phyloP scores from a whole-genome alignment of 164 flowering plant genomes.

The Akebia trifoliata region DNA sequence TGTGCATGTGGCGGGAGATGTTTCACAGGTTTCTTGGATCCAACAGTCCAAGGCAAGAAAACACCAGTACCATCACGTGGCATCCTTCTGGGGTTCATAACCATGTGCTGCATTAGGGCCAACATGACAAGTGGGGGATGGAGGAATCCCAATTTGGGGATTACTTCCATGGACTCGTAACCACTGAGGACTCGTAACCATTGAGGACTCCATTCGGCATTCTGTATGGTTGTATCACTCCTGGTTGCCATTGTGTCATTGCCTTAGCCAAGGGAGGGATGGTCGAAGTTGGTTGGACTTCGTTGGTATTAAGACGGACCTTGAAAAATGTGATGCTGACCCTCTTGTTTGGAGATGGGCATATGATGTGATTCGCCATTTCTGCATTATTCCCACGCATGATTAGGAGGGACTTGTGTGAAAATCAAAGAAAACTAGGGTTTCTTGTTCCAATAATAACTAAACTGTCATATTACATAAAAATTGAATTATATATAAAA shows the following conservation, averaged over 20 bases:
- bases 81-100: slow-evolving; percentile 40
- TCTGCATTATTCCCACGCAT: slow-evolving; percentile 90
- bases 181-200: no score
- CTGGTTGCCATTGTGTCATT: slow-evolving; percentile 65
- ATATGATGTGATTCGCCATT: slow-evolving; percentile 75
- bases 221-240: slow-evolving; percentile 29
- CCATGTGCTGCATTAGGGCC: no score
- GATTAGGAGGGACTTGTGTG: no score
- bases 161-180: slow-evolving; percentile 33
- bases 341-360: no score
- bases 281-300: no score
- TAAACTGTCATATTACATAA: not conserved
- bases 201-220: slow-evolving; percentile 35
- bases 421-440: no score
- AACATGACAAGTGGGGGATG: slow-evolving; percentile 57
- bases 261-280: slow-evolving; percentile 34
- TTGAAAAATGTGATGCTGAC: no score
- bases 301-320: no score
- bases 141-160: slow-evolving; percentile 62
- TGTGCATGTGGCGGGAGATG: slow-evolving; percentile 87
- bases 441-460: not conserved
- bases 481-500: no score
- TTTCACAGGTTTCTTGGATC: slow-evolving; percentile 48
- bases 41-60: no score
- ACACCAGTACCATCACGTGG: no score